These are phyloP conservation scores for Knufia petricola DNA, from an alignment of 2,329 filamentous ascomycete species.

Conservation along the genomic window DNA sequence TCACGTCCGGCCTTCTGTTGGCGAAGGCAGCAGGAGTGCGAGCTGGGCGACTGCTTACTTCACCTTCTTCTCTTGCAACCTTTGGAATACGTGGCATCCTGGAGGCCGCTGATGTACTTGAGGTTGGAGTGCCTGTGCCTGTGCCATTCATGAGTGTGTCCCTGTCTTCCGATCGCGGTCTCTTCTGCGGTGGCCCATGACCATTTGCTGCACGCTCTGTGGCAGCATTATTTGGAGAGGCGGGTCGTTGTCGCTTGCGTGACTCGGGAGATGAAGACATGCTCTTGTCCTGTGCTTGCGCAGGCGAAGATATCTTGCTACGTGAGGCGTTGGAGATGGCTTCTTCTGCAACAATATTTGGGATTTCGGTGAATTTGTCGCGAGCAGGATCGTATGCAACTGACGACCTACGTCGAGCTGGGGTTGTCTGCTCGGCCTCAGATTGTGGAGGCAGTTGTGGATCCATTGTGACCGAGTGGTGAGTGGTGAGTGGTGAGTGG, in stretches of 20 bases:
- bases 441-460: background rate
- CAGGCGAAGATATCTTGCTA: conserved; percentile 11
- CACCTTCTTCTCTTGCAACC: conserved; percentile 20
- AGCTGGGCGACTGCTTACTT: conserved; percentile 13
- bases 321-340: conserved; percentile 20
- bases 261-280: background rate
- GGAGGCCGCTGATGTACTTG: conserved; percentile 5
- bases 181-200: conserved; percentile 13
- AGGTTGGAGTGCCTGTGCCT: conserved; percentile 8
- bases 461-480: conserved; percentile 2
- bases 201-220: conserved; percentile 4
- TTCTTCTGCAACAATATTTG: conserved; percentile 20
- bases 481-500: too few species aligned
- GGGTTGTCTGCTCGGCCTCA: background rate
- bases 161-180: conserved; percentile 6
- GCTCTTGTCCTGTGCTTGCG: background rate
- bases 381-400: conserved; percentile 28
- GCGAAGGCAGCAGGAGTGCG: conserved; percentile 13
- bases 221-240: conserved; percentile 7
- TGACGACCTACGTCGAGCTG: conserved; percentile 20
- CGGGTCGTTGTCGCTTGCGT: conserved; percentile 17
- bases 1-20: conserved; percentile 22
- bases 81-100: conserved; percentile 14
- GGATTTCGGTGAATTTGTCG: conserved; percentile 26
- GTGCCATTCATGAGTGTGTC: background rate